phyloP scores from a whole-genome alignment of 306 rosid genomes.

The Cucurbita maxima region DNA sequence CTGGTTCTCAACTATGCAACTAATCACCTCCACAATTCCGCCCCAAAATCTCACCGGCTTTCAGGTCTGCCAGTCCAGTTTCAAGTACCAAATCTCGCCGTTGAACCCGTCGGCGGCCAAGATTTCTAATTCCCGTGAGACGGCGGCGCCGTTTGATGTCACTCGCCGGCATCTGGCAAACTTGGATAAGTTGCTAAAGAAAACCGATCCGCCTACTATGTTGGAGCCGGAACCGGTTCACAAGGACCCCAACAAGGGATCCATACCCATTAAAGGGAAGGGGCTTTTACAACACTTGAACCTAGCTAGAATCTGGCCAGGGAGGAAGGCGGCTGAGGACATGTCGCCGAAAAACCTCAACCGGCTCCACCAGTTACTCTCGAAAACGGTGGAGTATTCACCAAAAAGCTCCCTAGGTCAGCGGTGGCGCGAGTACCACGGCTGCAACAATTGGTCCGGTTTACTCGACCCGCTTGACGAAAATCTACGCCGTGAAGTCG shows the following conservation, averaged over 20 bases:
- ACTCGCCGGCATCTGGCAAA: constrained; percentile 51
- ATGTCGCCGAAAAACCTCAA: constrained; percentile 69
- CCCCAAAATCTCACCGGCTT: constrained; percentile 26
- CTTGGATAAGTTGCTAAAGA: constrained; percentile 57
- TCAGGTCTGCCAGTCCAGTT: constrained; percentile 34
- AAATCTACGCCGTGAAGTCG: constrained; percentile 89
- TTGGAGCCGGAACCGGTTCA: constrained; percentile 3
- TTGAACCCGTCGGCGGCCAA: constrained; percentile 28
- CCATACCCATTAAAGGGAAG: constrained; percentile 25
- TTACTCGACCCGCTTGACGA: constrained; percentile 74
- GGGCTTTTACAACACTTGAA: constrained; percentile 36
- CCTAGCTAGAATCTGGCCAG: constrained; percentile 47
- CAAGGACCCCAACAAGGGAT: neutral
- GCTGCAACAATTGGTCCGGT: constrained; percentile 65
- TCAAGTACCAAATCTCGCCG: constrained; percentile 34
- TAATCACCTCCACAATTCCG: constrained; percentile 32
- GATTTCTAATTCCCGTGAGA: constrained; percentile 19
- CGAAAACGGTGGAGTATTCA: constrained; percentile 56
- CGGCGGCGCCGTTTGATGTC: constrained; percentile 6
- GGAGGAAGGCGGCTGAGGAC: constrained; percentile 46
- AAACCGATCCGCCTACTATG: constrained; percentile 11
- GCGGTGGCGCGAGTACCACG: constrained; percentile 74
- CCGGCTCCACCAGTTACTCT: constrained; percentile 46
- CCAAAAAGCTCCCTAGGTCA: constrained; percentile 49
- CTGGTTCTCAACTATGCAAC: constrained; percentile 20